Evolutionary conservation across 441 rosid species (phyloP), one percentile per base, ranked within the genome.

Genomic region (Arabidopsis lyrata): DNA sequence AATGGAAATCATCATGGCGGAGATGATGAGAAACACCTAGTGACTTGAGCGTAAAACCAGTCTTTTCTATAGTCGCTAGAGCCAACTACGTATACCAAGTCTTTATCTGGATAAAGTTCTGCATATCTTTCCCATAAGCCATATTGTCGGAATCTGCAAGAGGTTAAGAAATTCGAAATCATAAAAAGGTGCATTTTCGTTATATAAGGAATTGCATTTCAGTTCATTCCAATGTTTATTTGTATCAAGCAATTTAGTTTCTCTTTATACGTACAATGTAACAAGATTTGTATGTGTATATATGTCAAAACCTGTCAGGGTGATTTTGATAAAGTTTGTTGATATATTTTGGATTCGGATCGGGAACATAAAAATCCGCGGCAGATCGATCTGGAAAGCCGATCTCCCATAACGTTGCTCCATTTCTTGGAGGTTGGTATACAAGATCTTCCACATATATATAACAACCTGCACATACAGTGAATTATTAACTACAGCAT

Each of bases 401-500:
- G 6, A 90, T 87, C 68, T 90, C 92, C 95, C 95, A 90, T 73
- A 90, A 73, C 7, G 91, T 90, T 41, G 85, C 83, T 44, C 99
- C 97, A 61, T 86, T 80, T 77, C 99, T 86, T 47, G 90, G 93
- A 76, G 97, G 95, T 63, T 85, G 82, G 59, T 82, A 88, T 1
- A 87, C 82, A 39, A 90, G 77, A 57, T 87, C 83, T 49, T 92
- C 92, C 78, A 87, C 29, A 61, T 84, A 82, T 18, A 81, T 70
- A 50, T 81, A 80, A 74, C 83, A 73, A 49, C 92, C 96, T 91
- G 86, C 72, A 80, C 81, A 50, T 66, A 85, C 10, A 81, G 65
- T 27, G 61, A 73, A 74, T 78, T 75, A 49, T 82, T 83, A 77
- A 86, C 42, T 24, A 81, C 27, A 24, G 62, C 52, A 59, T 55